Base-by-base conservation (phyloP, 768 basidiomycete species). In the Vishniacozyma victoriae region DNA sequence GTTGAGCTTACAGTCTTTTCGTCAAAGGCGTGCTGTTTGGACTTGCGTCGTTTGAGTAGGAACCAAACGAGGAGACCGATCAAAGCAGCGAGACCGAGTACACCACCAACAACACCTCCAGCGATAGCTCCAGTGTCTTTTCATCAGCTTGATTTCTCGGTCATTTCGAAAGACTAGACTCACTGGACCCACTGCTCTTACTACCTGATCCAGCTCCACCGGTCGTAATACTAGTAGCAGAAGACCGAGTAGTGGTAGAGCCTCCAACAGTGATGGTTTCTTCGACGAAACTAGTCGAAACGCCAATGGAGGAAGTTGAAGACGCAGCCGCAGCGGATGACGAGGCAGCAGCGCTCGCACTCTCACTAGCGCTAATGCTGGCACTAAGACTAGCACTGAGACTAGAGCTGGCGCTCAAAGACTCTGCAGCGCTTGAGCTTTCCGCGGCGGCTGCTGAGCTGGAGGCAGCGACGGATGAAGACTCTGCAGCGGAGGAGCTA, bases 21-120 rank as follows among this genome's bases (percentile, higher is more conserved):
- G 46, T 68, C 66, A 33, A 68, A 68, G 1, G 66, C 66, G 13
- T 37, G 38, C 39, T 68, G 48, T n/a, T 46, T 49, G 18, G 44
- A 45, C 35, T 53, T 46, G 24, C 55, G 57, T 27, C 54, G 45
- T 16, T 50, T 55, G 19, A 48, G 41, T 31, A 59, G 47, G 42
- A 55, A 52, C 48, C 65, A 61, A 60, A 69, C 67, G 19, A 65
- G 27, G 6, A 71, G 51, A 0, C 44, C 46, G 18, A 51, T 55
- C 13, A 69, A 46, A 16, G 64, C 26, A 1, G 62, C 52, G 0
- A 65, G 47, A 38, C 54, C 67, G 6, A 48, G 64, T 3, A 71
- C 44, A 26, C 70, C 70, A 11, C 70, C 70, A 4, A 71, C 52
- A n/a, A 69, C 70, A 33, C 65, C 67, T 22, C 70, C 70, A 22